A percentile compares a stretch with the other conserved stretches of the same genome.
Conservation (phyloP, 495 filamentous ascomycete species). For the Umbilicaria muhlenbergii region DNA sequence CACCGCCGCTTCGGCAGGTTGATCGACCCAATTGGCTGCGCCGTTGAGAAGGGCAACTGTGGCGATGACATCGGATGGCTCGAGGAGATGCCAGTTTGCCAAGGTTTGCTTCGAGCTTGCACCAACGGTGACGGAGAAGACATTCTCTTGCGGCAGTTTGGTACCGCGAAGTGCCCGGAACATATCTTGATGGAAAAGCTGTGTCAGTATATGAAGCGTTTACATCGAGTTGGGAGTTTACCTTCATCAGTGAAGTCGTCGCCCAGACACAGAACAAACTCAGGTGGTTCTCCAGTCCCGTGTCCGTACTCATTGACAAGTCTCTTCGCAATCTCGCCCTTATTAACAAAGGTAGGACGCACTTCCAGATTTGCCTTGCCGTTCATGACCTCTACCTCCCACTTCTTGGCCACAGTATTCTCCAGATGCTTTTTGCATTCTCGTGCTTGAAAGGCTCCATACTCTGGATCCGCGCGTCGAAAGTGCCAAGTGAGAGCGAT, state of each 20-base stretch:
- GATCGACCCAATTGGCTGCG: background rate
- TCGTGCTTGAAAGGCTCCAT: constrained; percentile 55
- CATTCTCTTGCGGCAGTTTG: constrained; percentile 39
- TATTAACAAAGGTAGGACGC: constrained; percentile 91
- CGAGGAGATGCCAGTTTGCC: constrained; percentile 73
- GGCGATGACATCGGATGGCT: constrained; percentile 74
- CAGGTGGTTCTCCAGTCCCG: constrained; percentile 32
- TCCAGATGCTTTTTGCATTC: constrained; percentile 67
- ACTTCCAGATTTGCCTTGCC: constrained; percentile 95
- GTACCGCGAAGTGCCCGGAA: constrained; percentile 49
- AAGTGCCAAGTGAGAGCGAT: constrained; percentile 96
- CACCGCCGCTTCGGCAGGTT: no score
- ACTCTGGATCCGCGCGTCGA: constrained; percentile 71
- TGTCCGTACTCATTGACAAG: constrained; percentile 44
- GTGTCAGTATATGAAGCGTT: background rate
- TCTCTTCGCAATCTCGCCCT: constrained; percentile 76
- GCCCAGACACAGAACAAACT: constrained; percentile 77
- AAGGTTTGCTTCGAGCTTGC: constrained; percentile 73
- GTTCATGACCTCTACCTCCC: constrained; percentile 85
- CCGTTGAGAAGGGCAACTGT: constrained; percentile 55
- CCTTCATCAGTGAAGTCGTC: constrained; percentile 98
- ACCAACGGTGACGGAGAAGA: constrained; percentile 81
- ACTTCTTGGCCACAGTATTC: constrained; percentile 53
- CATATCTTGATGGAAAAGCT: constrained; percentile 26
- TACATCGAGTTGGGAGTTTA: constrained; percentile 22